Base-by-base conservation (phyloP, 495 filamentous ascomycete genomes). In the Neurospora sp. region DNA sequence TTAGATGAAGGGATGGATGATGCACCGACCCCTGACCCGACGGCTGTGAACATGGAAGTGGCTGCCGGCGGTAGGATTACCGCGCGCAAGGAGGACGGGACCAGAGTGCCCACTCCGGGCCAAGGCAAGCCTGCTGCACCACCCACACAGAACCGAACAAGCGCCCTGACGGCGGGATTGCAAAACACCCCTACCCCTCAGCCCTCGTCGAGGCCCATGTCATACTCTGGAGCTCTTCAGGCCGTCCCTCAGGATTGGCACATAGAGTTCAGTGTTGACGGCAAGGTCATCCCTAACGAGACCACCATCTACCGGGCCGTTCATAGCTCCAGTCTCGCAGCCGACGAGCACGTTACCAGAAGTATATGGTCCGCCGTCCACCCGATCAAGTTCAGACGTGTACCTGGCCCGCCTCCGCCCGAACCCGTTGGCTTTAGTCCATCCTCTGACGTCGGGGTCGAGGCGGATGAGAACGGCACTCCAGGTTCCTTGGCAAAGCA, bases 221-320 rank as follows among this genome's bases (percentile, higher is more conserved):
- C 94, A 0, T 97, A 97, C 78, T 91, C 94, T 18, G 92, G 92
- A 42, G 93, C 94, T 6, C 88, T 96, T 75, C 91, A 93, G 76
- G 77, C 89, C 38, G 79, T 88, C 5, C 93, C 94, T n/a, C 91
- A 94, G 73, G 96, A 98, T 78, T 99, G 96, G 96, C 96, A 99
- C 76, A 92, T 99, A 53, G 93, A 98, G 77, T 99, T 99, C 81
- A 96, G 89, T 75, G 89, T 98, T 71, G 91, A 94, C 73, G 93
- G 89, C 68, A 91, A 94, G 77, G 87, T 91, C 1, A 91, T 98
- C 75, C 85, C 92, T 1, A 94, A 93, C 75, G 95, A 98, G 74
- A 98, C 93, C 4, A 99, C 96, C 0, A 94, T 99, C 73, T 99
- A 98, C 78, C 91, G 94, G 59, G 96, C 95, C 68, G 92, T 98